These are phyloP conservation scores for Domatiomyces globalis DNA, from an alignment of 2,329 filamentous ascomycete species.

Conservation along the genomic window DNA sequence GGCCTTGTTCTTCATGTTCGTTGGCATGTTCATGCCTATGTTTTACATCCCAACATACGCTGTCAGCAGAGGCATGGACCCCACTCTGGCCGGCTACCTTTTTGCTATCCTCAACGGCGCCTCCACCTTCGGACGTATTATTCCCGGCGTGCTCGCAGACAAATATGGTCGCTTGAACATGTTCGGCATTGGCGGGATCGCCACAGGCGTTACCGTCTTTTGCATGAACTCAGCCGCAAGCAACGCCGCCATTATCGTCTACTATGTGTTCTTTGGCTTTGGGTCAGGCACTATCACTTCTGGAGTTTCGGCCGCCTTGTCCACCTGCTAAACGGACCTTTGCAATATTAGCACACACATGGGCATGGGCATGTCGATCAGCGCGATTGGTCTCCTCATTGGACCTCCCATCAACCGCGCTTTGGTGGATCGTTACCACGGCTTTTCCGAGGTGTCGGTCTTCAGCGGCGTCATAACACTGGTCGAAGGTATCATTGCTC, in stretches of 20 bases:
- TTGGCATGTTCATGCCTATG: conserved; percentile 22
- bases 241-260: conserved; percentile 22
- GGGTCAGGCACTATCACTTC: conserved; percentile 17
- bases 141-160: conserved; percentile 24
- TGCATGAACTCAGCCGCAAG: conserved; percentile 19
- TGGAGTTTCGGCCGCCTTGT: too few relatives aligned
- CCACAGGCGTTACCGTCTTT: conserved; percentile 20
- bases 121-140: conserved; percentile 24
- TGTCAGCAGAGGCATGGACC: conserved; percentile 14
- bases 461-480: too few relatives aligned
- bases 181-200: conserved; percentile 15
- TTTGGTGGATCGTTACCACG: too few relatives aligned
- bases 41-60: conserved; percentile 23
- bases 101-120: conserved; percentile 24
- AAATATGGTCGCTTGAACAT: conserved; percentile 23
- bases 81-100: conserved; percentile 19
- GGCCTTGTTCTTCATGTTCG: not conserved
- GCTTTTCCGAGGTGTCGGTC: too few relatives aligned
- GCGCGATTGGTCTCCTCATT: too few relatives aligned
- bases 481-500: too few relatives aligned
- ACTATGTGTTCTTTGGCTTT: conserved; percentile 23
- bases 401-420: too few relatives aligned
- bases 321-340: too few relatives aligned
- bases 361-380: too few relatives aligned
- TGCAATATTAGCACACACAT: too few relatives aligned